Evolutionary conservation across 2,329 filamentous ascomycete genomes (phyloP).

Genomic region (Curvularia sp.): DNA sequence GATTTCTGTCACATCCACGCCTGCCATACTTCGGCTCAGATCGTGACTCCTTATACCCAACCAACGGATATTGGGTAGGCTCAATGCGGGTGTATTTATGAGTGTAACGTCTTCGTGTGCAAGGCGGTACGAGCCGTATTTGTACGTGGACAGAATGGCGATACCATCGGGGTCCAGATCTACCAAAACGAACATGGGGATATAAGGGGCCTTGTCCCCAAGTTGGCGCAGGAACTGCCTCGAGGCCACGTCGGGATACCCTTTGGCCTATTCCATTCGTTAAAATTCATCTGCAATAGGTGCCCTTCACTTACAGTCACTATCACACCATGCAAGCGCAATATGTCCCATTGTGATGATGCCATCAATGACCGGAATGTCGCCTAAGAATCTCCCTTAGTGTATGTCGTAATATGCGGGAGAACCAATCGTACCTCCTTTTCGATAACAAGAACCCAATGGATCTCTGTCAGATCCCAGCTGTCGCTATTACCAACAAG

Average conservation of each 20-base stretch:
- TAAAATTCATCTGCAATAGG: slow-evolving; percentile 7
- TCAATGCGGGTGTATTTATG: slow-evolving; percentile 37
- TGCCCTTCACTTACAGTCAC: slow-evolving; percentile 64
- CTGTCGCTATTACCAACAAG: slow-evolving; percentile 57
- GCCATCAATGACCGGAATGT: slow-evolving; percentile 73
- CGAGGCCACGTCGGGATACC: slow-evolving; percentile 79
- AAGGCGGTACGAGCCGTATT: slow-evolving; percentile 69
- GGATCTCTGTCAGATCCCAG: slow-evolving; percentile 59
- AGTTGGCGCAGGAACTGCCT: slow-evolving; percentile 65
- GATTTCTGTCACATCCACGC: slow-evolving; percentile 23
- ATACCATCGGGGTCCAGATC: slow-evolving; percentile 82
- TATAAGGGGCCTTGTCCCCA: slow-evolving; percentile 47
- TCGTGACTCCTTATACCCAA: slow-evolving; percentile 64
- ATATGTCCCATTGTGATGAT: slow-evolving; percentile 61
- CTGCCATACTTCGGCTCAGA: slow-evolving; percentile 28
- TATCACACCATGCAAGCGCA: slow-evolving; percentile 66
- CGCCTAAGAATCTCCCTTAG: slow-evolving; percentile 60
- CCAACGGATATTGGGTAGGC: slow-evolving; percentile 65
- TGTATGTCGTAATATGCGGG: neutral
- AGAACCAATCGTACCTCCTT: slow-evolving; percentile 67
- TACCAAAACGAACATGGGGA: slow-evolving; percentile 68
- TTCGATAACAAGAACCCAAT: slow-evolving; percentile 77
- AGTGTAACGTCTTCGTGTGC: slow-evolving; percentile 64
- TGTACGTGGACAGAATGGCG: slow-evolving; percentile 76
- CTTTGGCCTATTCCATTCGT: slow-evolving; percentile 69